Percentiles rank a stretch among this genome's conserved stretches.
phyloP scores from a whole-genome alignment of 805 yeast genomes.

The Candida montana region DNA sequence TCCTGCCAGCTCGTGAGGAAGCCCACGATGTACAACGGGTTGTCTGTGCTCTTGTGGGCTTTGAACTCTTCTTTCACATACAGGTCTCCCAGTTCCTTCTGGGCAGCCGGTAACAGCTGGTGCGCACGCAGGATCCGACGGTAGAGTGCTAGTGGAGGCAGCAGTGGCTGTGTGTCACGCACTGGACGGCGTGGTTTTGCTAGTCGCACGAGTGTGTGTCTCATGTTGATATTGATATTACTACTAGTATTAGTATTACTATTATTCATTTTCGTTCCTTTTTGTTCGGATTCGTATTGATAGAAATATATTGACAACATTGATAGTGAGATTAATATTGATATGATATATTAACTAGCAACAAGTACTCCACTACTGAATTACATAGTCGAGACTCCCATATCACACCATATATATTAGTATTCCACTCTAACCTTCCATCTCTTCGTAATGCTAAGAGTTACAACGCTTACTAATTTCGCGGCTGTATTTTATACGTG shows the following conservation, averaged over 20 bases:
- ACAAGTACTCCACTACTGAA: too few species aligned
- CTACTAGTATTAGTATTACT: too few species aligned
- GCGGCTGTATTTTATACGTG: neutral
- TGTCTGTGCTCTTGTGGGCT: constrained; percentile 74
- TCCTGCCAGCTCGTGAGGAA: constrained; percentile 94
- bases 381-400: too few species aligned
- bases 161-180: constrained; percentile 39
- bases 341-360: too few species aligned
- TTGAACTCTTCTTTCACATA: constrained; percentile 88
- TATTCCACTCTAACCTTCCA: too few species aligned
- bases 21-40: constrained; percentile 92
- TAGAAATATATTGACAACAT: too few species aligned
- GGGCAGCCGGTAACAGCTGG: constrained; percentile 54
- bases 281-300: too few species aligned
- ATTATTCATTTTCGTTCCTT: too few species aligned
- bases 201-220: constrained; percentile 10
- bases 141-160: constrained; percentile 81
- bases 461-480: too few species aligned
- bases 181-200: constrained; percentile 17
- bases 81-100: constrained; percentile 78
- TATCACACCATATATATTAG: too few species aligned
- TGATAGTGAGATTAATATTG: too few species aligned
- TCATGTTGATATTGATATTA: constrained; percentile 10
- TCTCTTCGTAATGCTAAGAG: too few species aligned
- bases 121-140: constrained; percentile 83